Conservation (phyloP, 2,329 filamentous ascomycete species). For the Pseudopithomyces maydicus region DNA sequence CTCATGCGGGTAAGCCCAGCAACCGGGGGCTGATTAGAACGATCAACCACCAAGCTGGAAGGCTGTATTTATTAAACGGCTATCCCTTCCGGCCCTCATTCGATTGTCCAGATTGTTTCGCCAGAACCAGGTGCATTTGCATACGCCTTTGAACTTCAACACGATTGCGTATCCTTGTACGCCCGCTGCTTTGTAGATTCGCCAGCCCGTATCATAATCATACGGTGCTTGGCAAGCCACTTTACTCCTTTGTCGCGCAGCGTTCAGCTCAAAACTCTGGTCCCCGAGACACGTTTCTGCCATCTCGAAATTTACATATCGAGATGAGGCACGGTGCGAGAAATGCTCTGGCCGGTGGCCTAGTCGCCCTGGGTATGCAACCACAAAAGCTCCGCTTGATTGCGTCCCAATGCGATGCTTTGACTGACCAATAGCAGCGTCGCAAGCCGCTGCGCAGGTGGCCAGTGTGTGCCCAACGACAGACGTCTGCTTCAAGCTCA, state of each 20-base stretch:
- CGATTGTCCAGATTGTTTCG: not conserved
- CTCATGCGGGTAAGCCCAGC: not conserved
- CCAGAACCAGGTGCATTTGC: not conserved
- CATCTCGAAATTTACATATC: constrained; percentile 3
- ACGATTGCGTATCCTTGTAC: not conserved
- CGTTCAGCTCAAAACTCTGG: not conserved
- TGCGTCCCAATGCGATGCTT: not conserved
- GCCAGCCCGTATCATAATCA: not conserved
- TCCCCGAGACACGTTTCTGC: not conserved
- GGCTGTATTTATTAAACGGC: not conserved
- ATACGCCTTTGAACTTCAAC: not conserved
- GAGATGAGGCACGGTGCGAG: constrained; percentile 19
- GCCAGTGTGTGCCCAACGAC: constrained; percentile 31
- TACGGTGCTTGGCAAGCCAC: constrained; percentile 12
- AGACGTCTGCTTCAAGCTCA: constrained; percentile 56
- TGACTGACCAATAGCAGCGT: constrained; percentile 29
- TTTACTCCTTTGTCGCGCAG: constrained; percentile 2
- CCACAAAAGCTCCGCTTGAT: not conserved
- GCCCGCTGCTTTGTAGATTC: not conserved
- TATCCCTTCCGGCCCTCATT: not conserved
- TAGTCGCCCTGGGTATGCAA: constrained; percentile 34
- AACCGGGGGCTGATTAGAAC: not conserved
- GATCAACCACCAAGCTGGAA: not conserved
- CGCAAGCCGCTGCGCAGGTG: constrained; percentile 35
- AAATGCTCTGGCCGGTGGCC: constrained; percentile 20